phyloP scores from a whole-genome alignment of 140 eudicot species.

The Bidens hawaiensis region DNA sequence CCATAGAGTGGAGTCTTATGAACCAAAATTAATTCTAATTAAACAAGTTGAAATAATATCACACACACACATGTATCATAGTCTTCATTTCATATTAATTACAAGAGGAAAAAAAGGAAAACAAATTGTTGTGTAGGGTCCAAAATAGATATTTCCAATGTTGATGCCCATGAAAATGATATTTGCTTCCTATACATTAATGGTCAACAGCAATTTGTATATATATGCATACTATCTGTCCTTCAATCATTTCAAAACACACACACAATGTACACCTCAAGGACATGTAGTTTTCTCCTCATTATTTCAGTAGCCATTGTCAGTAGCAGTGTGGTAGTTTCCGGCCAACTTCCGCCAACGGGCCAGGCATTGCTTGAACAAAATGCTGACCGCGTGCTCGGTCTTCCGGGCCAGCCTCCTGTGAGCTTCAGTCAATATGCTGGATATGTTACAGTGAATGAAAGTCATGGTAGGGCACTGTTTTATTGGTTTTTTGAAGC shows the following conservation, averaged over 20 bases:
- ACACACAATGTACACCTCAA: slow-evolving; percentile 15
- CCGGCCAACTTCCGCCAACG: slow-evolving; percentile 19
- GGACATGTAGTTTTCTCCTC: slow-evolving; percentile 20
- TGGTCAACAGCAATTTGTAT: slow-evolving; percentile 20
- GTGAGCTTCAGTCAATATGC: slow-evolving; percentile 71
- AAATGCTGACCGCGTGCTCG: slow-evolving; percentile 49
- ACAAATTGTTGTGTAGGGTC: slow-evolving; percentile 21
- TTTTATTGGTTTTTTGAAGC: slow-evolving; percentile 96
- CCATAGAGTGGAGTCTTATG: too few relatives aligned
- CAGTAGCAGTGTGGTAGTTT: slow-evolving; percentile 24
- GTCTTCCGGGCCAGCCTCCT: slow-evolving; percentile 74
- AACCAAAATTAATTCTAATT: too few relatives aligned
- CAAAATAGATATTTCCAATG: slow-evolving; percentile 26
- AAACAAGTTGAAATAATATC: too few relatives aligned
- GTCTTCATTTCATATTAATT: neutral
- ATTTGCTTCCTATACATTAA: slow-evolving; percentile 25
- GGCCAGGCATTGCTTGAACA: slow-evolving; percentile 30
- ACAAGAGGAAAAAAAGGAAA: neutral
- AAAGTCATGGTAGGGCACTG: slow-evolving; percentile 83
- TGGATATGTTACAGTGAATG: slow-evolving; percentile 76
- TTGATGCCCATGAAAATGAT: slow-evolving; percentile 20
- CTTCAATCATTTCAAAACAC: slow-evolving; percentile 17
- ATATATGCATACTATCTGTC: slow-evolving; percentile 29
- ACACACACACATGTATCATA: too few relatives aligned
- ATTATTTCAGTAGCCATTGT: slow-evolving; percentile 14